Evolutionary conservation across 257 asterid genomes (phyloP), one percentile per base, ranked within the genome.

Genomic region (Ballota nigra): DNA sequence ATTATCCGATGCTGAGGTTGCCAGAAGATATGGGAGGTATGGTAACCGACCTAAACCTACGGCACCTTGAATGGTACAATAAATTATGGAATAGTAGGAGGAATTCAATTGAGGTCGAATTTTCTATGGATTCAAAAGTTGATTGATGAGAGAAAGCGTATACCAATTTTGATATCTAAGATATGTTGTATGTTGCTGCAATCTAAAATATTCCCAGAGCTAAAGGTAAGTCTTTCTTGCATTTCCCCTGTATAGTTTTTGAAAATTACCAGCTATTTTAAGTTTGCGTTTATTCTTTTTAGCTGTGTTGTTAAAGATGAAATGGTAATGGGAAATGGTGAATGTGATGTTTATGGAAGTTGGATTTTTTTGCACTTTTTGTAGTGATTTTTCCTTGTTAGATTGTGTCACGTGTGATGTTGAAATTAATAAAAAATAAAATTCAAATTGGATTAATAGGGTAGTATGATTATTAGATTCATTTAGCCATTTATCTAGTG

Each of bases 1-100:
- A 34, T 75, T 77, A 31, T 74, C 94, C 9, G 96, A 90, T 11
- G 87, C 65, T 31, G 90, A 81, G 18, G 75, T 90, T 57, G 76
- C 73, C 24, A 72, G 75, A 63, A 87, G 83, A 78, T 92, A 76
- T 38, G 89, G 84, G 4, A 82, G 78, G 68, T 85, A 57, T 52
- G 75, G 31, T 38, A 67, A 68, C 63, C 45, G 31, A 36, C 49
- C 75, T 18, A 75, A 55, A 65, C 63, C 74, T 23, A 72, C 85
- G 16, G 26, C 80, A 12, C 19, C 84, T 60, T 75, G 82, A 78
- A 23, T 63, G 74, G 4, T 36, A 26, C 7, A 13, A 31, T n/a
- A n/a, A 15, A 4, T 6, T 24, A 43, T 56, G 51, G 23, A 33
- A 19, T 24, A 6, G 58, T 52, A 23, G 47, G 72, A 12, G 16